Evolutionary conservation across 805 yeast species (phyloP), one percentile per base, ranked within the genome.

Genomic region (Metschnikowia proteae): DNA sequence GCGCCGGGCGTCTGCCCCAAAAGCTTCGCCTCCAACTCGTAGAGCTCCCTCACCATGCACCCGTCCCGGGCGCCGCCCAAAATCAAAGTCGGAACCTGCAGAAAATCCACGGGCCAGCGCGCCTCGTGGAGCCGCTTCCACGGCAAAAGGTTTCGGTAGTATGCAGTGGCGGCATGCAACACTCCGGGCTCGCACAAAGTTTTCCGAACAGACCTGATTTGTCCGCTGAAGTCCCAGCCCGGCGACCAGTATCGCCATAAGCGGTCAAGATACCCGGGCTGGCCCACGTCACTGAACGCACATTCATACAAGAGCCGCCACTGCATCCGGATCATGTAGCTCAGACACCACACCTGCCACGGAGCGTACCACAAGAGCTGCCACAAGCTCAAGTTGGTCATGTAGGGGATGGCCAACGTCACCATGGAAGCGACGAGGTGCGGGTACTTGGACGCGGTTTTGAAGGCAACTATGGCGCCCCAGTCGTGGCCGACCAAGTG

Each of bases 401-500:
- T 22, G 47, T 67, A 67, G 6, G 76, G 76, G 46, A 71, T 71
- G 4, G 74, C 74, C 58, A 71, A 48, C n/a, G 71, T 61, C 9
- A 61, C 68, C 46, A 63, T 56, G 10, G 71, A 64, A 2, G 68
- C 55, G 17, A 72, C 52, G 38, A 60, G 42, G 4, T 68, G 68
- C 1, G 76, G 76, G 43, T 63, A 70, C 40, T 61, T 43, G 22
- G 60, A 53, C 3, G 74, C 69, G 3, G 71, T 57, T 49, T 68
- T 68, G 55, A 61, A 70, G 5, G 70, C 53, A 28, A 65, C 62
- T 17, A 69, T 54, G 7, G 76, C 75, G 22, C 76, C 76, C 76
- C 76, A 72, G 54, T 72, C 76, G 53, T 72, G 76, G 25, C 75
- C 75, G 11, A 72, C 62, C 33, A 72, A 48, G 52, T 71, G 74